These are phyloP conservation scores for Colletotrichum aenigma DNA, from an alignment of 2,329 filamentous ascomycete genomes.

Conservation along the genomic window DNA sequence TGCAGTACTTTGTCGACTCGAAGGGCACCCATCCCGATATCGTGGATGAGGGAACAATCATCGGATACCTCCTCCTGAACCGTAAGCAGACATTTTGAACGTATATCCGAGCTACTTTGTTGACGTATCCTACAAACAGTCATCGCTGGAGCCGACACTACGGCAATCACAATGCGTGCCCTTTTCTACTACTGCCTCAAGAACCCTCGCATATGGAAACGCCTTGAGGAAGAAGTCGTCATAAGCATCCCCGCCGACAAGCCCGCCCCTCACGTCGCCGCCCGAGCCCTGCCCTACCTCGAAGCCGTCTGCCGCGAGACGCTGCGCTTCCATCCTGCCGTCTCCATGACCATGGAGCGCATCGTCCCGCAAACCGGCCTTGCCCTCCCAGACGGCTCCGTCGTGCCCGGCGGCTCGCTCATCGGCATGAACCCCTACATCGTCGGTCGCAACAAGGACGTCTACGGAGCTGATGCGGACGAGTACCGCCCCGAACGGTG, in stretches of 20 bases:
- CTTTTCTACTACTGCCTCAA: slow-evolving; percentile 41
- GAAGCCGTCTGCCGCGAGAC: slow-evolving; percentile 57
- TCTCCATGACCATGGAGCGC: slow-evolving; percentile 54
- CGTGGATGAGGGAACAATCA: slow-evolving; percentile 36
- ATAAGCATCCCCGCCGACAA: not conserved
- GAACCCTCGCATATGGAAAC: slow-evolving; percentile 28
- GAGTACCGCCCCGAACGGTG: slow-evolving; percentile 52
- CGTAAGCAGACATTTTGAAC: slow-evolving; percentile 13
- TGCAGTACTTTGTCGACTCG: slow-evolving; percentile 38
- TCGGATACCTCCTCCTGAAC: slow-evolving; percentile 33
- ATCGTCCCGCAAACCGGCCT: slow-evolving; percentile 47
- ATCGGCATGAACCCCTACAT: slow-evolving; percentile 47
- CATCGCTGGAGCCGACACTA: slow-evolving; percentile 41
- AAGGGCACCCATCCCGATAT: slow-evolving; percentile 35
- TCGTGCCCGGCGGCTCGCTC: slow-evolving; percentile 38
- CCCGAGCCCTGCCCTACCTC: slow-evolving; percentile 44
- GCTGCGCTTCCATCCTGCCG: slow-evolving; percentile 51
- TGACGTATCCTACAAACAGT: slow-evolving; percentile 16
- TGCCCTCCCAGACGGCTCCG: slow-evolving; percentile 36
- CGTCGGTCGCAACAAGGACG: slow-evolving; percentile 36
- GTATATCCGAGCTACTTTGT: not conserved
- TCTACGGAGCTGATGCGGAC: slow-evolving; percentile 51
- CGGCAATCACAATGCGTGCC: slow-evolving; percentile 35
- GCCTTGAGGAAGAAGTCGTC: slow-evolving; percentile 40
- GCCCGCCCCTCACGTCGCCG: slow-evolving; percentile 26